These are phyloP conservation scores for Xylaria castorea DNA, from an alignment of 495 filamentous ascomycete species.

Conservation along the genomic window DNA sequence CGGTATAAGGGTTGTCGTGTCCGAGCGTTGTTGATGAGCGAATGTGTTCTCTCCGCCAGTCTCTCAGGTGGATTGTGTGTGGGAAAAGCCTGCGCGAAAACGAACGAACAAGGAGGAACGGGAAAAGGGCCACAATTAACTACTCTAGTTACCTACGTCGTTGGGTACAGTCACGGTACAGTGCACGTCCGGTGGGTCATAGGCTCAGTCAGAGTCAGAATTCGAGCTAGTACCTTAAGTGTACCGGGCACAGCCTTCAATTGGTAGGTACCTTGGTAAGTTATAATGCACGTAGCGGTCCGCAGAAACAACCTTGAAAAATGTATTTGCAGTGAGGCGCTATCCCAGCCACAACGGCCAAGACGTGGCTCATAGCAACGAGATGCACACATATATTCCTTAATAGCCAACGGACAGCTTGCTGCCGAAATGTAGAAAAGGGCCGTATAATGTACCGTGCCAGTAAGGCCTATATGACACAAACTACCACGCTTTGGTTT, in stretches of 20 bases:
- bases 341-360: neutral
- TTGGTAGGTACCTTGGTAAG: neutral
- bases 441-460: neutral
- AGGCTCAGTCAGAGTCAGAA: neutral
- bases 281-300: too few relatives aligned
- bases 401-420: neutral
- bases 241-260: neutral
- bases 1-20: slow-evolving; percentile 19
- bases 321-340: too few relatives aligned
- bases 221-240: neutral
- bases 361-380: neutral
- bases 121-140: slow-evolving; percentile 18
- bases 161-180: slow-evolving; percentile 6
- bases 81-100: slow-evolving; percentile 28
- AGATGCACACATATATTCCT: neutral
- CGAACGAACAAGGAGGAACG: neutral
- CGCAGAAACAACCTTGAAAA: too few relatives aligned
- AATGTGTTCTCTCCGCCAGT: slow-evolving; percentile 19
- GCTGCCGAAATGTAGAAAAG: neutral
- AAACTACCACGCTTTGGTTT: neutral
- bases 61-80: slow-evolving; percentile 26
- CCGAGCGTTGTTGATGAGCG: slow-evolving; percentile 9
- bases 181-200: neutral
- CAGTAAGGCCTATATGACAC: neutral
- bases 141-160: neutral